Conservation (phyloP, 2,329 filamentous ascomycete genomes). For the Phyllosticta ampelicida region DNA sequence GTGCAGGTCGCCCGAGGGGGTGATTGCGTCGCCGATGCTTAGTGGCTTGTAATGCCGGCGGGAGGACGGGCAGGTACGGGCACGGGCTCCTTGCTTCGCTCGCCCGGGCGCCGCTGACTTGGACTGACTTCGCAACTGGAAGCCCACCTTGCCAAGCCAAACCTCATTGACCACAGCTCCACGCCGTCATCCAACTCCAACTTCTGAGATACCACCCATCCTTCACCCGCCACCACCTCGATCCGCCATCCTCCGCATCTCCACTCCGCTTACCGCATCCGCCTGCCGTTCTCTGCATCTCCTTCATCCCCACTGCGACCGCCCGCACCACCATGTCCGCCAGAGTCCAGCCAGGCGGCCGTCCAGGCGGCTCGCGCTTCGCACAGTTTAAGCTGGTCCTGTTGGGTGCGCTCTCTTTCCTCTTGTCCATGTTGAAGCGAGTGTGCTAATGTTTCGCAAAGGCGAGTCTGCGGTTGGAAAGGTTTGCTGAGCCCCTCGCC, state of each 20-base stretch:
- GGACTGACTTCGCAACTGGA: background rate
- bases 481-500: constrained; percentile 41
- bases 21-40: background rate
- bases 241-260: constrained; percentile 4
- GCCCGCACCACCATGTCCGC: constrained; percentile 57
- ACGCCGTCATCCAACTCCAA: constrained; percentile 8
- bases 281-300: constrained; percentile 12
- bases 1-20: constrained; percentile 1
- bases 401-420: constrained; percentile 55
- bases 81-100: background rate
- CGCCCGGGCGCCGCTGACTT: background rate
- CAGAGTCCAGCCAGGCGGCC: constrained; percentile 62
- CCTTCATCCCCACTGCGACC: constrained; percentile 16
- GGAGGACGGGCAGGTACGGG: background rate
- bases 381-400: constrained; percentile 99
- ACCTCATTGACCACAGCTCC: constrained; percentile 9
- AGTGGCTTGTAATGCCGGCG: background rate
- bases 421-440: background rate
- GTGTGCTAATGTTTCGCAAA: constrained; percentile 32
- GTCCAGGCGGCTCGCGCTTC: constrained; percentile 62
- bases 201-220: constrained; percentile 12
- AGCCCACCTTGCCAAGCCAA: constrained; percentile 11
- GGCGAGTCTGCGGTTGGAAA: constrained; percentile 99
- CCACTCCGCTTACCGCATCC: constrained; percentile 5
- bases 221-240: constrained; percentile 5